Evolutionary conservation across 129 eudicot species (phyloP), one percentile per base, ranked within the genome.

Genomic region (Dittrichia graveolens): DNA sequence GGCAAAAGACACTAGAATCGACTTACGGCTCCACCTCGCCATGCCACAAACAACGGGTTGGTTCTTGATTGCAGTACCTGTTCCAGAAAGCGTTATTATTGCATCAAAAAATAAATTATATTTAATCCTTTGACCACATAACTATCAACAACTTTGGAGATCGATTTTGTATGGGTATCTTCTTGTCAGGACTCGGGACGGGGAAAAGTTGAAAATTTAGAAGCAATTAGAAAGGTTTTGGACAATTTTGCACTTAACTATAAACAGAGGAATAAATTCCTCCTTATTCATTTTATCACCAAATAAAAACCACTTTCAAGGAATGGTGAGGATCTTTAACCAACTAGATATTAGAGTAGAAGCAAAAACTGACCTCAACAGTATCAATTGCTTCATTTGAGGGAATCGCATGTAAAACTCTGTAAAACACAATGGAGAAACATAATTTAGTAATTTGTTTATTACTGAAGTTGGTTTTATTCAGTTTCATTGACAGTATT

Each of bases 21-120:
- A 89, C 97, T 86, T 86, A 94, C 98, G 12, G 87, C 98, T 69
- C 96, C 97, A 15, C 97, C 98, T 83, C 93, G 90, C 98, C 98
- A 94, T 59, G 98, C 62, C 63, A 86, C 95, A 79, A 65, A 77
- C 3, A 79, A 66, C 11, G 97, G 96, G 75, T 83, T 79, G 49
- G 92, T 84, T 77, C 98, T 90, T 62, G 97, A 79, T 76, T 79
- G 98, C 67, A 90, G 55, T 61, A 90, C 98, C 98, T 94, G 74
- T 39, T 59, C n/a, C 13, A 69, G 40, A 61, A 15, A 61, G 4
- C 11, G 43, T 12, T 31, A 42, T 3, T 24, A 48, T 42, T 24
- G 31, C 31, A 24, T 52, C 6, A 78, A 61, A 0, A 35, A 37
- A 12, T 4, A 50, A 3, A 11, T 10, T 5, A 43, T 8, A 47